Evolutionary conservation across 345 rosid species (phyloP), one percentile per base, ranked within the genome.

Genomic region (Ceriops decandra): DNA sequence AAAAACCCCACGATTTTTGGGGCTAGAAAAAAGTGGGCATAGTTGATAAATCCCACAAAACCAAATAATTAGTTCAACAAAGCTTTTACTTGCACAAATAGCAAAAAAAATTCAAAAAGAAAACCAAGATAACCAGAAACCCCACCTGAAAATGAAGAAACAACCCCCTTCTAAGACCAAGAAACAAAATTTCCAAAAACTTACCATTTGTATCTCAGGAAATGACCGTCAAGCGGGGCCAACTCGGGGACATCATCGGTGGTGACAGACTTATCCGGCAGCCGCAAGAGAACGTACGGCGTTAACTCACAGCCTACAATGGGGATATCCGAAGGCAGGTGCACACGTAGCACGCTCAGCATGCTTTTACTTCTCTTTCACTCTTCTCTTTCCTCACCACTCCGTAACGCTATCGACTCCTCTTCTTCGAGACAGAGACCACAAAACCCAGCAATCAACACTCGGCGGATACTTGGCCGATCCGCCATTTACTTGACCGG

Each of bases 261-360:
- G 62, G 82, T 66, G 51, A 72, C 68, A 32, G 81, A 46, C 76
- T 82, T 87, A 67, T 92, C 90, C 3, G 91, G 90, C 26, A 90
- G 95, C 67, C 92, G 86, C 60, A 91, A 68, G 32, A 91, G 89
- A 30, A 93, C 95, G 75, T 91, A 89, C 54, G 98, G 98, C 74
- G 98, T 85, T 62, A 93, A 82, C 84, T 93, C 97, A 61, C 97
- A 89, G 81, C 98, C 98, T 72, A 93, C 98, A 73, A 91, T 89
- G 67, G 98, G 98, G 16, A 91, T 91, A 77, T 93, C 98, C 75
- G 98, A 91, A 49, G 97, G 96, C 75, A 93, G 88, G 83, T 91
- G 95, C 80, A 91, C 95, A 31, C 97, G 86, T 64, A 89, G 77
- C 87, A 93, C 91, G 74, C 89, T 89, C 86, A 93, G 93, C 97